Base-by-base conservation (phyloP, 1,139 yeast genomes). In the Debaryomyces sp. region DNA sequence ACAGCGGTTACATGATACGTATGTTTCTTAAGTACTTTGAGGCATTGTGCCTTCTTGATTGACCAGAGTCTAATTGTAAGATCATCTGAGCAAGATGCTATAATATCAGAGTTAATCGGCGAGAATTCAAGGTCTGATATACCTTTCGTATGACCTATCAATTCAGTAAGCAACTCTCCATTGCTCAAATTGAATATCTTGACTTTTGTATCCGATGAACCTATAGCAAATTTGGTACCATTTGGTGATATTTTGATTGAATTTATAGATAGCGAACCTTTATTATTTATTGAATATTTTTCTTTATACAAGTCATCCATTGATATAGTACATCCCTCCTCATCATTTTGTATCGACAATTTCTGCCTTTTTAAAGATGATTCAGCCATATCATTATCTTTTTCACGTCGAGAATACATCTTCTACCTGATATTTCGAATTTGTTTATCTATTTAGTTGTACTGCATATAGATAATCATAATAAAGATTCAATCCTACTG, bases 1-100 rank as follows among this genome's bases (percentile, higher is more conserved):
- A 90, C 69, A 12, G 89, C 75, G 3, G 90, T 85, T 18, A 90
- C 89, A 53, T 90, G 94, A 55, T 86, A 94, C 0, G 96, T 89
- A 61, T 94, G 99, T 13, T 96, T 94, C 46, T 79, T 75, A 35
- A 92, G 66, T 2, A 84, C 73, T 49, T 85, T 81, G 40, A 88
- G 63, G 49, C 85, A 75, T 53, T 77, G 77, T 4, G 78, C 79
- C 50, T 71, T 73, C 35, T 64, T 60, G 2, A 85, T 64, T 45
- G 85, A 80, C 90, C 96, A 90, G 3, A 94, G 69, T 38, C 94
- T 76, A 6, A 92, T 77, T 0, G 96, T 85, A 53, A 84, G 75
- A 65, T 94, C 99, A 62, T 94, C 98, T 0, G 96, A 87, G 1
- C 87, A 94, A 0, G 96, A 82, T 2, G 96, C 97, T 5, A 94